Evolutionary conservation across 352 stramenopile genomes (phyloP).

Genomic region (Globisporangium okanoganense): DNA sequence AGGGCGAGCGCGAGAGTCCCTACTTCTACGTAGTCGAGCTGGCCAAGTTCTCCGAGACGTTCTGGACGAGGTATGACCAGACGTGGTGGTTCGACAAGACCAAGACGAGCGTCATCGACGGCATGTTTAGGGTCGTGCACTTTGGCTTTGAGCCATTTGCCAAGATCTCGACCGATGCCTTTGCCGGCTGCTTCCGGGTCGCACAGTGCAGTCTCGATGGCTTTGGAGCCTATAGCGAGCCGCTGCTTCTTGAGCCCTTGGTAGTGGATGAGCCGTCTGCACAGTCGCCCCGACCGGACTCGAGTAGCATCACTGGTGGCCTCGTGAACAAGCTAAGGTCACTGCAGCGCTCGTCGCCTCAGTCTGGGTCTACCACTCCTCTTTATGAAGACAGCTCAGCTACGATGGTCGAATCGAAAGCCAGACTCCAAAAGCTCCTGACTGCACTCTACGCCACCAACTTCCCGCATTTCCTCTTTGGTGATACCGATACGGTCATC

Average conservation of each 20-base stretch:
- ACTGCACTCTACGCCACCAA: slow-evolving; percentile 17
- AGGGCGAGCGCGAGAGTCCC: slow-evolving; percentile 30
- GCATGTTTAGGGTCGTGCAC: slow-evolving; percentile 64
- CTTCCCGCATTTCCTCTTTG: slow-evolving; percentile 7
- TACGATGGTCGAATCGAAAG: slow-evolving; percentile 11
- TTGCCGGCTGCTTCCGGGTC: slow-evolving; percentile 58
- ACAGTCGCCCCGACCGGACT: neutral
- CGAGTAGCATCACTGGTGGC: neutral
- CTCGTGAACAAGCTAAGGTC: slow-evolving; percentile 10
- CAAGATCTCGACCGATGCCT: slow-evolving; percentile 39
- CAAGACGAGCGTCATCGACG: slow-evolving; percentile 49
- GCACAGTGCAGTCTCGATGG: slow-evolving; percentile 49
- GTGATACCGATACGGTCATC: slow-evolving; percentile 3
- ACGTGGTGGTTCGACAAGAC: slow-evolving; percentile 85
- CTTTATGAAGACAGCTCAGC: slow-evolving; percentile 7
- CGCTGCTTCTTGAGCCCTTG: slow-evolving; percentile 45
- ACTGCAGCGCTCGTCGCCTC: neutral
- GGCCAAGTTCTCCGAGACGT: slow-evolving; percentile 57
- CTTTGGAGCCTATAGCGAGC: slow-evolving; percentile 42
- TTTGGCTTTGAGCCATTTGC: slow-evolving; percentile 35
- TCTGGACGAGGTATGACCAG: slow-evolving; percentile 71
- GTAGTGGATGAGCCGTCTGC: neutral
- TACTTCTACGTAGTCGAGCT: slow-evolving; percentile 70
- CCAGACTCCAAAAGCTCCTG: slow-evolving; percentile 22
- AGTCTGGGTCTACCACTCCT: neutral